A percentile compares a stretch with the other conserved stretches of the same genome.
Conservation (phyloP, 108 stramenopile species). For the Cylindrotheca fusiformis region DNA sequence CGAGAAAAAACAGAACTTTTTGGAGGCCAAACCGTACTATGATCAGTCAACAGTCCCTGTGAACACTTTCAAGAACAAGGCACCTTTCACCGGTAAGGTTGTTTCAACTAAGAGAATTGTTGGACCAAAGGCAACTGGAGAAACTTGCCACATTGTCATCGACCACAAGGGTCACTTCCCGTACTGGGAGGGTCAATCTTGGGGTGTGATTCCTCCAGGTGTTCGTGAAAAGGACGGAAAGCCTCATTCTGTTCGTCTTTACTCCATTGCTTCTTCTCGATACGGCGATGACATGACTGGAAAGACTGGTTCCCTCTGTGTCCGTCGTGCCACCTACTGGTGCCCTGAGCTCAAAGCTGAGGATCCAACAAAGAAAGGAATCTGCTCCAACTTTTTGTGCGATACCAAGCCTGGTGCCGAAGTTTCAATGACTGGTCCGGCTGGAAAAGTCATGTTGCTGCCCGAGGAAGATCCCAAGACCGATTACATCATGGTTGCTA, state of each 20-base stretch:
- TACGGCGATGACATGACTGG: conserved; percentile 99
- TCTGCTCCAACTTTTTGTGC: conserved; percentile 98
- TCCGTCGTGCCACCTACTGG: conserved; percentile 95
- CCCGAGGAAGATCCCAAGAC: conserved; percentile 93
- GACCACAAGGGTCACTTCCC: conserved; percentile 97
- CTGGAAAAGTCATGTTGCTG: conserved; percentile 98
- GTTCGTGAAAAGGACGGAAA: conserved; percentile 92
- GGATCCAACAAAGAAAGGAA: conserved; percentile 97
- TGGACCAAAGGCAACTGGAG: conserved; percentile 95
- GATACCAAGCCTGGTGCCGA: conserved; percentile 91
- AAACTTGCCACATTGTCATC: conserved; percentile 98
- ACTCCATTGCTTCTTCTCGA: conserved; percentile 96
- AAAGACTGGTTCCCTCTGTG: conserved; percentile 93
- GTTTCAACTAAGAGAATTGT: conserved; percentile 96
- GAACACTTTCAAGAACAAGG: conserved; percentile 96
- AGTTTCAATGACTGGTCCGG: conserved; percentile 90
- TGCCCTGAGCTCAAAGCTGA: conserved; percentile 93
- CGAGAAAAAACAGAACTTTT: conserved; percentile 86
- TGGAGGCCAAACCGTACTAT: conserved; percentile 93
- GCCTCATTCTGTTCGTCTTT: conserved; percentile 94
- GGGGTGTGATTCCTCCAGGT: conserved; percentile 95
- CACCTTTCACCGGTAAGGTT: conserved; percentile 94
- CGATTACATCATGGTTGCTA: conserved; percentile 98
- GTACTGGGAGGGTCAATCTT: conserved; percentile 98
- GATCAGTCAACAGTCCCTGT: conserved; percentile 88